Base-by-base conservation (phyloP, 2,329 filamentous ascomycete species). In the Aureobasidium subglaciale region DNA sequence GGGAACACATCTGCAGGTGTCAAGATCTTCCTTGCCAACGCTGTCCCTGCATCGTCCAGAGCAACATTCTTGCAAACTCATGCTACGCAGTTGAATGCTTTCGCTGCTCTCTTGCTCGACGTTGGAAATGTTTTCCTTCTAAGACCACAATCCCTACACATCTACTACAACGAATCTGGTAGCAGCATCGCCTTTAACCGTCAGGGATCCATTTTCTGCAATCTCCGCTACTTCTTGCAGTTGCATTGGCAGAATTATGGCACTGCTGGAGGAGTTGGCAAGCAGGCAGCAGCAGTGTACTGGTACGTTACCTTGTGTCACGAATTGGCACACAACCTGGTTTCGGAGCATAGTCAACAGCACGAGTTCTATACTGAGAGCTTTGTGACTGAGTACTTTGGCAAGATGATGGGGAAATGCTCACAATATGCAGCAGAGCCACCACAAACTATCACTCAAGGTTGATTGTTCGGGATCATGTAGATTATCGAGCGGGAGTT, bases 281-380 rank as follows among this genome's bases (percentile, higher is more conserved):
- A 76, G 67, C 77, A 82, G 4, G 87, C 93, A 59, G 88, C 88
- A 2, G 75, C 83, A 56, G 81, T 86, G 1, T 95, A 91, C 77
- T 97, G 92, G 92, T 96, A 87, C 82, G 87, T 96, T 60, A 90
- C 93, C n/a, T 70, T 96, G 59, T 95, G 90, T 59, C 93, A 99
- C 68, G 95, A 99, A 73, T 73, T 99, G 69, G 91, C 93, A 57
- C 93, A 99, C 72, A 99, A 99, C 68, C 73, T 99, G 55, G 89
- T 96, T 8, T 73, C 74, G 34, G 79, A 83, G 60, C 92, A 97
- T 70, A 86, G 86, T 65, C 77, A 87, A 15, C 81, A 87, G 54
- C 90, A 95, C 70, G 88, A 85, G 64, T 95, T 85, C 67, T 95
- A 93, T 67, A 92, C 86, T 73, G 87, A 92, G 72, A 85, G 85